Conservation (phyloP, 768 basidiomycete species). For the Tephrocybe rancida region DNA sequence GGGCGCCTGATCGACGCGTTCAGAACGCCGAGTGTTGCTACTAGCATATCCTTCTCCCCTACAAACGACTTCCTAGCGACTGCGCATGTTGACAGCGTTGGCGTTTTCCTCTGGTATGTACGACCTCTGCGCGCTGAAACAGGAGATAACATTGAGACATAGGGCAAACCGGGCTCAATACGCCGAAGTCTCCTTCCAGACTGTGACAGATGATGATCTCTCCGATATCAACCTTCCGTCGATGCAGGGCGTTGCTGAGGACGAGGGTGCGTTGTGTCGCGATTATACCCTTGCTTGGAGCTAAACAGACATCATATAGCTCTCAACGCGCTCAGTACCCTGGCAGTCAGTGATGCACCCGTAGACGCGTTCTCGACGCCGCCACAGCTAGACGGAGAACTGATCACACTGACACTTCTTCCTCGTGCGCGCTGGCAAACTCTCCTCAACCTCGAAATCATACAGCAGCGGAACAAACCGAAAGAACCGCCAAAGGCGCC, state of each 20-base stretch:
- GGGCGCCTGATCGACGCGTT: constrained; percentile 93
- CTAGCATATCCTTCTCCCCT: constrained; percentile 91
- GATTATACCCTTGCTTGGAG: neutral
- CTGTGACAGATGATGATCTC: constrained; percentile 77
- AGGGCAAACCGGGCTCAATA: constrained; percentile 98
- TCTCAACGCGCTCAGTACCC: constrained; percentile 70
- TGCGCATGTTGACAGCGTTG: constrained; percentile 91
- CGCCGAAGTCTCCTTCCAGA: constrained; percentile 78
- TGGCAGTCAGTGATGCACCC: constrained; percentile 61
- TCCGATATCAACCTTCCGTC: constrained; percentile 74
- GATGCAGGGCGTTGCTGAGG: constrained; percentile 80
- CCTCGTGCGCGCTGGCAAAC: constrained; percentile 97
- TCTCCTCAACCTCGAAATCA: constrained; percentile 92
- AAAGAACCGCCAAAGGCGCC: constrained; percentile 94
- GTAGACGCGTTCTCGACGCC: constrained; percentile 80
- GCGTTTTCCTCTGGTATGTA: constrained; percentile 88
- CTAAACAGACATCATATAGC: constrained; percentile 37
- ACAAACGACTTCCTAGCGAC: constrained; percentile 96
- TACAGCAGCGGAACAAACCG: constrained; percentile 97
- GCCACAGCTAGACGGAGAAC: constrained; percentile 84
- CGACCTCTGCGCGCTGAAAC: neutral
- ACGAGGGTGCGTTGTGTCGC: constrained; percentile 59
- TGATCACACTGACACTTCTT: constrained; percentile 91
- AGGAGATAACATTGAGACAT: constrained; percentile 4
- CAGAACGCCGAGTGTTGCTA: constrained; percentile 83